Evolutionary conservation across 1,284 basidiomycete genomes (phyloP), one percentile per base, ranked within the genome.

Genomic region (Leccinum subatratum): DNA sequence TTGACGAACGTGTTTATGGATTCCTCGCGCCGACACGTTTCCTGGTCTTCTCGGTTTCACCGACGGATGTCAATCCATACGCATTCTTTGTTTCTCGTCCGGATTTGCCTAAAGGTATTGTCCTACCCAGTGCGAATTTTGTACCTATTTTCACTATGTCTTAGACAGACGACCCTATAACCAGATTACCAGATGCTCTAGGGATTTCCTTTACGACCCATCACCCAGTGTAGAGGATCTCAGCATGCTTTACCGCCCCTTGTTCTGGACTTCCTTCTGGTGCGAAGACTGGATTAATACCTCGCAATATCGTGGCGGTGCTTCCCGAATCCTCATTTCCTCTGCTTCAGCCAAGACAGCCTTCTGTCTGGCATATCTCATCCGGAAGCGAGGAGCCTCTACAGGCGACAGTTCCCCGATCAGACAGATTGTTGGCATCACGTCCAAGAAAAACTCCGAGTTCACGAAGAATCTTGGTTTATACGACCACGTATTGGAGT

Each of bases 191-290:
- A 83, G 87, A 18, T 89, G 88, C 68, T 75, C 80, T 3, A 71
- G 73, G 7, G 87, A 89, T 68, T 79, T 82, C 1, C 79, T 85
- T 63, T 87, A 88, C 67, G 77, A 79, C 20, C 74, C 82, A 0
- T 79, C 79, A 1, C 77, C 81, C 0, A 67, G 71, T 3, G 74
- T 76, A 1, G 88, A 89, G 72, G 87, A 87, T 70, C 76, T 87
- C 42, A 83, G 82, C 0, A 88, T 89, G 87, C 80, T 89, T 18
- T 89, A 86, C 68, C 82, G 86, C 0, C 87, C 87, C 0, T 77
- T 89, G 7, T 88, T 87, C 74, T 89, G 87, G 87, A 89, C 87
- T 0, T 81, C 87, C 2, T 89, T 82, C 70, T 89, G 87, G 87
- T 86, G 82, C 69, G 86, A 89, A 71, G 88, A 89, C 70, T 89